A percentile compares a stretch with the other conserved stretches of the same genome.
phyloP scores from a whole-genome alignment of 805 yeast genomes.

The Groenewaldozyma salmanticensis region DNA sequence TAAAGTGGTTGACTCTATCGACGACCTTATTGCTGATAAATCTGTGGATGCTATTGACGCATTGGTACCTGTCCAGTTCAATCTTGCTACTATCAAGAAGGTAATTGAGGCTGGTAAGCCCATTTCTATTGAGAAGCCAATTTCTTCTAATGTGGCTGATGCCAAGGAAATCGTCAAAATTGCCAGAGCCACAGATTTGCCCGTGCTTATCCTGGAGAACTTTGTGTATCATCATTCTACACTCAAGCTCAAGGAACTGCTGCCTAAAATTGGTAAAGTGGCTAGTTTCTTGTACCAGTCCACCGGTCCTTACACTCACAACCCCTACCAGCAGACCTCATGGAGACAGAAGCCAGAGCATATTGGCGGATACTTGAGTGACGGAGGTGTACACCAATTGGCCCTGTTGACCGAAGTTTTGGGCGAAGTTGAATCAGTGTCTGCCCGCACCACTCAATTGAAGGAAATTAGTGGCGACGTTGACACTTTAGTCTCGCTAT shows the following conservation, averaged over 20 bases:
- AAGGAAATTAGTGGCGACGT: slow-evolving; percentile 71
- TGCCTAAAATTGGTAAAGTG: slow-evolving; percentile 63
- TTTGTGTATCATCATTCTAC: slow-evolving; percentile 70
- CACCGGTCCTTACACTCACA: slow-evolving; percentile 44
- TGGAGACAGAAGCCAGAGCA: slow-evolving; percentile 93
- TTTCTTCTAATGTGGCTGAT: slow-evolving; percentile 75
- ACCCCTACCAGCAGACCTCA: slow-evolving; percentile 46
- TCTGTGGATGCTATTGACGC: slow-evolving; percentile 73
- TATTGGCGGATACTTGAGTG: slow-evolving; percentile 85
- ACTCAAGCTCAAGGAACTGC: slow-evolving; percentile 40
- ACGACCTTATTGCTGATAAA: slow-evolving; percentile 56
- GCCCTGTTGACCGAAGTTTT: slow-evolving; percentile 76
- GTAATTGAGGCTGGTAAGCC: slow-evolving; percentile 74
- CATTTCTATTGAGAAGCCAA: slow-evolving; percentile 78
- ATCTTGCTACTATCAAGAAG: slow-evolving; percentile 53
- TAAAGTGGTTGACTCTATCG: slow-evolving; percentile 38
- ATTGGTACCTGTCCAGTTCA: slow-evolving; percentile 79
- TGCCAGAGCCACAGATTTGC: slow-evolving; percentile 50
- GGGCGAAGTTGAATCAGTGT: slow-evolving; percentile 61
- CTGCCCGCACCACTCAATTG: slow-evolving; percentile 71
- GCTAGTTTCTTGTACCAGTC: slow-evolving; percentile 27
- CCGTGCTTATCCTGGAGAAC: slow-evolving; percentile 75
- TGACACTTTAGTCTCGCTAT: slow-evolving; percentile 67
- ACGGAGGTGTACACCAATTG: slow-evolving; percentile 95
- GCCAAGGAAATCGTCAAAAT: slow-evolving; percentile 71